phyloP scores from a whole-genome alignment of 1,284 basidiomycete species.

The Paramarasmius palmivorus region DNA sequence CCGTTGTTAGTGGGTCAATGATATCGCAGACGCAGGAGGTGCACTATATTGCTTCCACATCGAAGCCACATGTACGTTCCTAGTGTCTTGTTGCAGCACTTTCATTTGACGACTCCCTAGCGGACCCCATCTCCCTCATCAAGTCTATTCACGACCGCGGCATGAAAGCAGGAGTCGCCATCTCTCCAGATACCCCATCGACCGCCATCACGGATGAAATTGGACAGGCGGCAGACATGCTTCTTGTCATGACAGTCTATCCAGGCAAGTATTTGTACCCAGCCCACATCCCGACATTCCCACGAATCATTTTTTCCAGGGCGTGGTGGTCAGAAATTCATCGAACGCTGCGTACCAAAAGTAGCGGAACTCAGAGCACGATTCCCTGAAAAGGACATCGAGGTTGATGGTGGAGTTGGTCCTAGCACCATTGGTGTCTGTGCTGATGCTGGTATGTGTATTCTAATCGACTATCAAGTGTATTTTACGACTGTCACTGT shows the following conservation, averaged over 20 bases:
- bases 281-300: background rate
- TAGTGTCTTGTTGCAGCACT: conserved; percentile 10
- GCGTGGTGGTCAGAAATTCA: conserved; percentile 95
- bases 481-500: conserved; percentile 5
- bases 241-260: conserved; percentile 97
- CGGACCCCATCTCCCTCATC: conserved; percentile 76
- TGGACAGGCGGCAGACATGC: conserved; percentile 82
- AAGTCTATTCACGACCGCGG: conserved; percentile 69
- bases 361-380: conserved; percentile 89
- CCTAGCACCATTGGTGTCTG: conserved; percentile 89
- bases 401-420: conserved; percentile 97
- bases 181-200: conserved; percentile 91
- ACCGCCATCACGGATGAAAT: conserved; percentile 83
- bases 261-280: conserved; percentile 64
- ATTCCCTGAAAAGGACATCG: conserved; percentile 92
- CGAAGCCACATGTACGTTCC: conserved; percentile 84
- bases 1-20: conserved; percentile 86
- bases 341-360: conserved; percentile 91
- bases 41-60: conserved; percentile 96
- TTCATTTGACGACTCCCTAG: conserved; percentile 35
- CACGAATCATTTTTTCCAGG: conserved; percentile 42
- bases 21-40: conserved; percentile 94
- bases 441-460: conserved; percentile 79
- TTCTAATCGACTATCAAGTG: background rate
- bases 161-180: conserved; percentile 93